Percentiles rank a stretch among this genome's conserved stretches.
Evolutionary conservation across 768 basidiomycete species (phyloP).

Genomic region (Saitozyma podzolica): DNA sequence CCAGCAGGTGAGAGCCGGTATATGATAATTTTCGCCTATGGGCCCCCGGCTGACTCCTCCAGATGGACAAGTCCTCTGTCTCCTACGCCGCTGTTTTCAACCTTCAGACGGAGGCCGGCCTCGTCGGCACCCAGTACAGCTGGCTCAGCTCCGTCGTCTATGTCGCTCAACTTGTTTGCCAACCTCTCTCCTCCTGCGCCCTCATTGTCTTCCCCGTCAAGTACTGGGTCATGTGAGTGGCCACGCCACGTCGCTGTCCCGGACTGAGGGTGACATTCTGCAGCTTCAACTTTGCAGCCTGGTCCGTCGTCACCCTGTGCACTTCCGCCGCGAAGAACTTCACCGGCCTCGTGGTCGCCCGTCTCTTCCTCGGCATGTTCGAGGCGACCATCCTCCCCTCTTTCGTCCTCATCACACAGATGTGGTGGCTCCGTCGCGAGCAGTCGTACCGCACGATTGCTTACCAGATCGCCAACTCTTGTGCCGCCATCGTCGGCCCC

Average conservation of each 20-base stretch:
- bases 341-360: constrained; percentile 26
- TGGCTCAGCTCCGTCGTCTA: constrained; percentile 56
- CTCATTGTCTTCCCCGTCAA: constrained; percentile 48
- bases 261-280: constrained; percentile 9
- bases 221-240: constrained; percentile 43
- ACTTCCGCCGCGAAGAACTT: constrained; percentile 32
- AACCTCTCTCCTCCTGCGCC: constrained; percentile 39
- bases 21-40: too few species aligned
- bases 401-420: constrained; percentile 58
- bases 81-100: constrained; percentile 60
- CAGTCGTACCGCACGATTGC: constrained; percentile 33
- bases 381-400: constrained; percentile 59
- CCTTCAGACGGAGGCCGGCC: constrained; percentile 47
- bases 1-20: constrained; percentile 28
- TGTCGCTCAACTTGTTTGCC: constrained; percentile 38
- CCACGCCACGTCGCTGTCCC: constrained; percentile 5
- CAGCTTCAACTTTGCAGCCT: constrained; percentile 34
- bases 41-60: neutral
- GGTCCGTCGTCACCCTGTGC: constrained; percentile 32
- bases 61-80: constrained; percentile 55
- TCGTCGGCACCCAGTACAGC: constrained; percentile 56
- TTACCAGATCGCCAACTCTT: constrained; percentile 49
- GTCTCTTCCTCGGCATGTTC: constrained; percentile 53
- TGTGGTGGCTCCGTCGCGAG: constrained; percentile 45
- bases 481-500: constrained; percentile 40